Evolutionary conservation across 1,284 basidiomycete species (phyloP), one percentile per base, ranked within the genome.

Genomic region (Athelia psychrophila): DNA sequence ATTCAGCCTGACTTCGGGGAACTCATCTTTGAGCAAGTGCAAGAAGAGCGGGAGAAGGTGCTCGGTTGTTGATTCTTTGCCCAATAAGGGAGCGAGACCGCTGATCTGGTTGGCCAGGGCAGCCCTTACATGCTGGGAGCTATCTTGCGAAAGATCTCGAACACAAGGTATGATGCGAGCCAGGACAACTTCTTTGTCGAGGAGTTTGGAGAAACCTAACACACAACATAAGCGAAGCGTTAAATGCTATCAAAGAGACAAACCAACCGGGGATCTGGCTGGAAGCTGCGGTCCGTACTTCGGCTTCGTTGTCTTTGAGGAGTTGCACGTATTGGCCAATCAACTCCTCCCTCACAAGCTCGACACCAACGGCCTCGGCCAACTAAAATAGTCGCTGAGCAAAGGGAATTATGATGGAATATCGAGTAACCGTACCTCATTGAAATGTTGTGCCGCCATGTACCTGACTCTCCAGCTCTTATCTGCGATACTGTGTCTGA

Each of bases 401-500:
- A 40, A 44, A 64, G 20, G 47, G 24, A 51, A 38, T 5, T 46
- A 19, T 30, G 32, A 50, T 23, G 13, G 27, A 40, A 2, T 16
- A 2, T 23, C 3, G 52, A 35, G 51, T 27, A 45, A 16, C 63
- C 76, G 49, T 57, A 89, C 91, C 79, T 95, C 91, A 58, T 99
- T 97, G 73, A 99, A 99, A 72, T 99, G 93, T 61, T 88, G 95
- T 4, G 96, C 97, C 16, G 95, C 94, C 96, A 99, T 99, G 73
- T 98, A 99, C 63, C 97, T 82, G 49, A 99, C 97, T 61, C 97
- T 80, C 97, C 97, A 99, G 69, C 94, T 96, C 79, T 98, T 98
- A 72, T 99, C 97, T 23, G 86, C 79, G 50, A 97, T 90, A 60
- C 88, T 89, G 60, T 90, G 80, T 65, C 92, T 84, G 69, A 99